Percentiles rank a stretch among this genome's conserved stretches.
These are phyloP conservation scores for Talaromyces sp. DNA, from an alignment of 2,329 filamentous ascomycete genomes.

Conservation along the genomic window DNA sequence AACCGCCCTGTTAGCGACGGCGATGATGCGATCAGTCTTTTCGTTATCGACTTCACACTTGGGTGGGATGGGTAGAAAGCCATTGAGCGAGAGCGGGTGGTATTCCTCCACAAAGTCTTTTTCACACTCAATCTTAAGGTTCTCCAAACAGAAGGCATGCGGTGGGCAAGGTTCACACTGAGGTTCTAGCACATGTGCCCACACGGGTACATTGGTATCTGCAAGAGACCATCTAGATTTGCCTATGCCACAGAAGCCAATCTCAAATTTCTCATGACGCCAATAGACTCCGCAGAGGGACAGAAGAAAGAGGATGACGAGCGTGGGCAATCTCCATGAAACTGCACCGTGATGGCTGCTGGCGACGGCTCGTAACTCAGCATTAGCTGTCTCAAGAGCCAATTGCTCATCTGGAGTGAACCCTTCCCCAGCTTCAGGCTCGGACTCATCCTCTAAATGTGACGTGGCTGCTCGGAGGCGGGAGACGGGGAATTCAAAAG, in stretches of 20 bases:
- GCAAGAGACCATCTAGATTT: constrained; percentile 58
- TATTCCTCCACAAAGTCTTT: constrained; percentile 79
- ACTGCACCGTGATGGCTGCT: constrained; percentile 51
- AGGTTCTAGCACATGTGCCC: constrained; percentile 67
- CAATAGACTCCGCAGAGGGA: constrained; percentile 77
- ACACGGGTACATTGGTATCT: constrained; percentile 68
- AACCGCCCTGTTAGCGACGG: constrained; percentile 81
- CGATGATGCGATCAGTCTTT: constrained; percentile 80
- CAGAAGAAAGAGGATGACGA: constrained; percentile 67
- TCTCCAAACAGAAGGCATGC: constrained; percentile 82
- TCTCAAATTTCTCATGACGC: constrained; percentile 90
- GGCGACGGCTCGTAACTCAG: constrained; percentile 43
- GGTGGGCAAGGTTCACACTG: constrained; percentile 85
- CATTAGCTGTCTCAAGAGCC: constrained; percentile 69
- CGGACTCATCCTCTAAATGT: constrained; percentile 37
- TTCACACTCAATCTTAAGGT: constrained; percentile 77
- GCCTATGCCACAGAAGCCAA: constrained; percentile 90
- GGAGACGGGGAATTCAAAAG: constrained; percentile 57
- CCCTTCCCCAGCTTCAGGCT: constrained; percentile 47
- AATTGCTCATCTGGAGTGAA: constrained; percentile 68
- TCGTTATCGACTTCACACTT: constrained; percentile 94
- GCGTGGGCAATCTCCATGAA: constrained; percentile 49
- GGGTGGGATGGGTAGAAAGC: constrained; percentile 78
- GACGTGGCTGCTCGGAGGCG: constrained; percentile 32
- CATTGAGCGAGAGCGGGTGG: constrained; percentile 78